Evolutionary conservation across 345 rosid species (phyloP).

Genomic region (Eucalyptus marginata): DNA sequence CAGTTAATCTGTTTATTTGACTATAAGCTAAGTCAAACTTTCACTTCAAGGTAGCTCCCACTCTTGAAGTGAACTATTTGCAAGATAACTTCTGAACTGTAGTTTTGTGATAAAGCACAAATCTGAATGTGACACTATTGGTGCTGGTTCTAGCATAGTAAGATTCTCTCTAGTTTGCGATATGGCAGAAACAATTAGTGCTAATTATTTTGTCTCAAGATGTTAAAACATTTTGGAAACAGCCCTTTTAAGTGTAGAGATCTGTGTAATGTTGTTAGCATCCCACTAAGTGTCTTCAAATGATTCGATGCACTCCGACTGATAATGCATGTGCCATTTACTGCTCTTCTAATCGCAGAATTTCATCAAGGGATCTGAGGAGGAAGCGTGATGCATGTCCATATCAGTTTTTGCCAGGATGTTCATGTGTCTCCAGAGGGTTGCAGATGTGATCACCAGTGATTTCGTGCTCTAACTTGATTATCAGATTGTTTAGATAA

Average conservation of each 20-base stretch:
- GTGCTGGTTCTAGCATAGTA: background rate
- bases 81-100: background rate
- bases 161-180: background rate
- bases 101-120: background rate
- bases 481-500: background rate
- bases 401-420: background rate
- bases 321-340: background rate
- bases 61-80: background rate
- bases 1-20: background rate
- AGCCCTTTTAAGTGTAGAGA: background rate
- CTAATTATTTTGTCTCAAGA: background rate
- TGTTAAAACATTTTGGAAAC: background rate
- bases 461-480: background rate
- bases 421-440: background rate
- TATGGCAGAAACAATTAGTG: background rate
- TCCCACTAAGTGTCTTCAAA: background rate
- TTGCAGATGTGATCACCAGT: background rate
- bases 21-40: background rate
- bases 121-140: background rate
- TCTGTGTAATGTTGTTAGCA: background rate
- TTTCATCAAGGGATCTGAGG: background rate
- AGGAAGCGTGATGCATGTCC: background rate
- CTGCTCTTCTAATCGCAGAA: background rate
- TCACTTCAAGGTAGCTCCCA: background rate
- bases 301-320: background rate